phyloP scores from a whole-genome alignment of 306 rosid genomes.

The Prosopis cineraria region DNA sequence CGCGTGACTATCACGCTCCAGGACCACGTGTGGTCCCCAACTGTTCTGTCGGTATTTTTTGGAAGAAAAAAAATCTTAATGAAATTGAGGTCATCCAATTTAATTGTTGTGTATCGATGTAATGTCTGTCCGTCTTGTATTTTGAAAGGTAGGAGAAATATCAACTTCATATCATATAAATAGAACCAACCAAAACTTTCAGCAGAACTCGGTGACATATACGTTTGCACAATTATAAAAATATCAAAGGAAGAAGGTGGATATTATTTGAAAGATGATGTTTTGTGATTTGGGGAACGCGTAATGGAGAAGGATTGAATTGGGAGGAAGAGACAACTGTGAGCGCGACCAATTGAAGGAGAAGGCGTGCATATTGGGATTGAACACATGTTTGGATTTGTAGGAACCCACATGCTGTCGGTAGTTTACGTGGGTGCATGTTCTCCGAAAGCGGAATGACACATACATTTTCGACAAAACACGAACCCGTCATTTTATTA shows the following conservation, averaged over 20 bases:
- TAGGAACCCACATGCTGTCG: constrained; percentile 21
- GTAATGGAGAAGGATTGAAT: constrained; percentile 23
- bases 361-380: constrained; percentile 42
- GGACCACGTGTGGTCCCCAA: constrained; percentile 1
- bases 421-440: constrained; percentile 26
- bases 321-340: constrained; percentile 40
- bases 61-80: background rate
- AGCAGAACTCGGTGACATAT: background rate
- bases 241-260: background rate
- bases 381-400: constrained; percentile 19
- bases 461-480: background rate
- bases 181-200: background rate
- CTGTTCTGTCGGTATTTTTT: constrained; percentile 29
- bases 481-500: no score
- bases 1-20: constrained; percentile 55
- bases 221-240: background rate
- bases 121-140: no score
- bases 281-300: background rate
- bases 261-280: background rate
- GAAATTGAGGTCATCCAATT: no score
- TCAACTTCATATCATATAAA: background rate
- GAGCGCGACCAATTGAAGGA: constrained; percentile 37
- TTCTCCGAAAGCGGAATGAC: background rate
- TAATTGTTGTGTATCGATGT: no score
- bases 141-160: background rate